These are phyloP conservation scores for Talaromyces sp. DNA, from an alignment of 2,329 filamentous ascomycete species.

Conservation along the genomic window DNA sequence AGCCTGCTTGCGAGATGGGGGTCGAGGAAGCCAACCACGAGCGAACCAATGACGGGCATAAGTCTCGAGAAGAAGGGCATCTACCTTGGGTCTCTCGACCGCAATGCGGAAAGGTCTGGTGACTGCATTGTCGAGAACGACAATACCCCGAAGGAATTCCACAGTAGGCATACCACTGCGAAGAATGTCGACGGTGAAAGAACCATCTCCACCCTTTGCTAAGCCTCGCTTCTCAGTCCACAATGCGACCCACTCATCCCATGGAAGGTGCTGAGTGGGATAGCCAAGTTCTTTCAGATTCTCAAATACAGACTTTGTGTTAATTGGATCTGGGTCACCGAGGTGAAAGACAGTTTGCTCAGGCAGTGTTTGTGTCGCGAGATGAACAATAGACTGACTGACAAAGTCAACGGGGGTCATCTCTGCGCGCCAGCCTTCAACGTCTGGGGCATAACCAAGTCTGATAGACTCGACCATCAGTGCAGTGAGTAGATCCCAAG, in stretches of 20 bases:
- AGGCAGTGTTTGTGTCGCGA: conserved; percentile 62
- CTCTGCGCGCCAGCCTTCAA: conserved; percentile 75
- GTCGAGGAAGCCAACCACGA: conserved; percentile 71
- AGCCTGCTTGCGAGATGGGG: conserved; percentile 58
- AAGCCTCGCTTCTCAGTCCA: conserved; percentile 72
- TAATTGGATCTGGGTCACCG: conserved; percentile 70
- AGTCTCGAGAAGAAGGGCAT: conserved; percentile 70
- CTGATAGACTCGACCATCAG: conserved; percentile 76
- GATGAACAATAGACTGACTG: conserved; percentile 70
- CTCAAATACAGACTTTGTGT: conserved; percentile 67
- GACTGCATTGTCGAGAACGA: conserved; percentile 70
- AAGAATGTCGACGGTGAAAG: conserved; percentile 77
- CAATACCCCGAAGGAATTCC: conserved; percentile 70
- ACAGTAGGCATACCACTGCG: conserved; percentile 78
- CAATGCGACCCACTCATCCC: conserved; percentile 73
- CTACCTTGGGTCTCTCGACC: conserved; percentile 69
- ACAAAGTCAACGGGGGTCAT: conserved; percentile 87
- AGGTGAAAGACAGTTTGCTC: conserved; percentile 72
- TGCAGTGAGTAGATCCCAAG: conserved; percentile 76
- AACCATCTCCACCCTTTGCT: conserved; percentile 67
- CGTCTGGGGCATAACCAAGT: conserved; percentile 69
- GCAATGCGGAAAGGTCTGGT: conserved; percentile 63
- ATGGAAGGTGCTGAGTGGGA: conserved; percentile 65
- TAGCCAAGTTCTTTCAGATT: conserved; percentile 70
- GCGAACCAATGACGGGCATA: conserved; percentile 81